Evolutionary conservation across 768 basidiomycete genomes (phyloP), one percentile per base, ranked within the genome.

Genomic region (Naganishia randhawae): DNA sequence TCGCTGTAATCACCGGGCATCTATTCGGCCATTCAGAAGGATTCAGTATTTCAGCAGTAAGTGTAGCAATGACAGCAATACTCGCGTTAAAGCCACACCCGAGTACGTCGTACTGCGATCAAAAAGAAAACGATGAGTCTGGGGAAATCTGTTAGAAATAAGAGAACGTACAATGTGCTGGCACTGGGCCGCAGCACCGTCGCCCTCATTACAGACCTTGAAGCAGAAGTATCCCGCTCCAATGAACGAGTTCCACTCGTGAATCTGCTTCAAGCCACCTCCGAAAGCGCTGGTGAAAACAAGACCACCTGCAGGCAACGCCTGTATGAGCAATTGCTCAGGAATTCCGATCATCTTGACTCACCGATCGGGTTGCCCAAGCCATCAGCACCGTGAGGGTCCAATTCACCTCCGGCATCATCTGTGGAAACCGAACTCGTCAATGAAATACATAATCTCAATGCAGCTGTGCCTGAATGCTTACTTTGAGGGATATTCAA

Each of bases 351-450:
- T 35, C 10, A 13, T 19, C 6, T 53, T 25, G 27, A 61, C 57
- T 61, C 19, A 61, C 83, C 83, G 65, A 82, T 76, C 53, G 75
- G 75, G 66, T 81, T 81, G 32, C 81, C 81, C 65, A 82, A 81
- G 50, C 84, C 82, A 35, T 75, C 73, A 0, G 79, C 78, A 5
- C 81, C 80, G 76, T 83, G 83, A 25, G 83, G 82, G 71, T 83
- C 82, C 33, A 83, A 78, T 74, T 82, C 82, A 63, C 82, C 82
- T 66, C 82, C 82, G 29, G 71, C 73, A 62, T 83, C 82, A 54
- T 76, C 78, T 14, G 52, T 31, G 3, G 69, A 69, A 83, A 78
- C 75, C 82, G 82, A 69, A 83, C 71, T 69, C 75, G 78, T 55
- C 80, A 81, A 37, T 82, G 75, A 68, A 82, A 82, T 35, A 82